A percentile compares a stretch with the other conserved stretches of the same genome.
Conservation (phyloP, 2,329 filamentous ascomycete genomes). For the Lasiodiplodia citricola region DNA sequence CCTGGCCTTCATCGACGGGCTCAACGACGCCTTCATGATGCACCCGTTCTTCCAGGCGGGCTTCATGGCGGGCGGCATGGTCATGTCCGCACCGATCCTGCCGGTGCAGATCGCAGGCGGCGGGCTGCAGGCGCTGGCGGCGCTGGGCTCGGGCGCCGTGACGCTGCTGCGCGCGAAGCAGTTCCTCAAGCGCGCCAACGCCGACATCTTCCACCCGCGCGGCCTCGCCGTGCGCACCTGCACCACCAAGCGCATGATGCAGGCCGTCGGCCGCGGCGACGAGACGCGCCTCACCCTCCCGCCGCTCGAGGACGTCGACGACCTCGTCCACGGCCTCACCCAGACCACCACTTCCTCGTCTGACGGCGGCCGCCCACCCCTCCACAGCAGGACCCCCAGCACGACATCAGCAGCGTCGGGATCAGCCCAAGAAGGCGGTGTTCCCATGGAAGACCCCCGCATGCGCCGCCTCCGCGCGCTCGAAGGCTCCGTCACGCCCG, state of each 20-base stretch:
- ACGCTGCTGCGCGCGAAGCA: background rate
- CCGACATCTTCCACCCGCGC: conserved; percentile 11
- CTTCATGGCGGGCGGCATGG: conserved; percentile 31
- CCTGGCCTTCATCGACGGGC: conserved; percentile 36
- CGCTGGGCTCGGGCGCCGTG: conserved; percentile 8
- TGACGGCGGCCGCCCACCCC: background rate
- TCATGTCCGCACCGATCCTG: conserved; percentile 32
- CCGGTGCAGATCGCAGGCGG: conserved; percentile 28
- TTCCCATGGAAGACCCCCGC: background rate
- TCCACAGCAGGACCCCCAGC: background rate
- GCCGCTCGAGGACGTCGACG: conserved; percentile 19
- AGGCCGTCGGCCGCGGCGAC: conserved; percentile 7
- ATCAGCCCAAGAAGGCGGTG: too few relatives aligned
- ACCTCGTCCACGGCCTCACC: background rate
- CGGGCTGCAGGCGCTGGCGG: conserved; percentile 11
- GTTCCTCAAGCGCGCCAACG: conserved; percentile 15
- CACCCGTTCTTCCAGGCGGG: conserved; percentile 34
- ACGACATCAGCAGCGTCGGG: background rate
- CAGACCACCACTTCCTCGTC: background rate
- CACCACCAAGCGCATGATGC: conserved; percentile 21
- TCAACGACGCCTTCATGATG: conserved; percentile 37
- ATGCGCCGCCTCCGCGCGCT: conserved; percentile 21
- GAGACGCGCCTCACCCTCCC: conserved; percentile 10
- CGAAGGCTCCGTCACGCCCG: background rate
- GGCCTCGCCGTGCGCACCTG: conserved; percentile 11